These are phyloP conservation scores for Trifolium repens DNA, from an alignment of 306 rosid genomes.

Conservation along the genomic window DNA sequence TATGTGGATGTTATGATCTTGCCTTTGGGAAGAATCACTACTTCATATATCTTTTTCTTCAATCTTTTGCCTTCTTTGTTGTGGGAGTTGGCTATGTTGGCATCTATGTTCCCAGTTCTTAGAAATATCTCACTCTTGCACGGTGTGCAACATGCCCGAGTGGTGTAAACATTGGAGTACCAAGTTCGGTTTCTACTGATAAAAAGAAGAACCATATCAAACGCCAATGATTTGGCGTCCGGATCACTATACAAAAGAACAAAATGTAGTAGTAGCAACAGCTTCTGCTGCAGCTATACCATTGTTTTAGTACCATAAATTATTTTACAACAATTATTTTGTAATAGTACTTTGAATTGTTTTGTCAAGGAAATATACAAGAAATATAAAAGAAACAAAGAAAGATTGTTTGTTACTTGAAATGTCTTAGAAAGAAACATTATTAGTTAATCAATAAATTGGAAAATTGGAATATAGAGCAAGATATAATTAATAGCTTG, in stretches of 20 bases:
- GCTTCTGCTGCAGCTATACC: constrained; percentile 34
- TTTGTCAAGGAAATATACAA: constrained; percentile 20
- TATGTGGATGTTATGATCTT: constrained; percentile 81
- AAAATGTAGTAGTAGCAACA: constrained; percentile 15
- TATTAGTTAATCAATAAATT: constrained; percentile 22
- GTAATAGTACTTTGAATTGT: constrained; percentile 35
- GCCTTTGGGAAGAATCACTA: constrained; percentile 71
- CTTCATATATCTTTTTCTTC: constrained; percentile 84
- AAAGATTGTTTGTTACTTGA: constrained; percentile 18
- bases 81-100: constrained; percentile 90
- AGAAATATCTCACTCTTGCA: constrained; percentile 31
- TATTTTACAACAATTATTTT: constrained; percentile 34
- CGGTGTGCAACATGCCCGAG: neutral
- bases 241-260: constrained; percentile 39
- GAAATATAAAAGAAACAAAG: constrained; percentile 27
- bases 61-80: constrained; percentile 84
- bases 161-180: neutral
- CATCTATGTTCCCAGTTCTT: constrained; percentile 67
- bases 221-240: constrained; percentile 12
- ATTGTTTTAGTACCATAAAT: constrained; percentile 38
- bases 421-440: constrained; percentile 12
- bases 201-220: constrained; percentile 3
- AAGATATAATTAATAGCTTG: constrained; percentile 1
- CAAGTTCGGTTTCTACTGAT: neutral
- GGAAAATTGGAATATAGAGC: constrained; percentile 38